Base-by-base conservation (phyloP, 73 alveolate species). In the Halteria grandinella region DNA sequence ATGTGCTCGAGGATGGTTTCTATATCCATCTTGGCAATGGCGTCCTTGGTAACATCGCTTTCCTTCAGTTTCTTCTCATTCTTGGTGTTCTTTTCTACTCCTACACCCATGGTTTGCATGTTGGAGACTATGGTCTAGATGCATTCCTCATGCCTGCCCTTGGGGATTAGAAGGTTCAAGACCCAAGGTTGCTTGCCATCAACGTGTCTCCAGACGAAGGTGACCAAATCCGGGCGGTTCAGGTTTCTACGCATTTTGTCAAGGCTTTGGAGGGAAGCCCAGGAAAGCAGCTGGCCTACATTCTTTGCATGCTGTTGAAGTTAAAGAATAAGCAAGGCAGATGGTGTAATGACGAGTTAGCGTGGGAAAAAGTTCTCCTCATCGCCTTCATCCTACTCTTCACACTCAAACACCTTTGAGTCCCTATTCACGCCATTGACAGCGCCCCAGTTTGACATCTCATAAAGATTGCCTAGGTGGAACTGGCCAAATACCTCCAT, bases 191-290 rank as follows among this genome's bases (percentile, higher is more conserved):
- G 36, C 21, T 72, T 50, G 18, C 86, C 86, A 0, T 70, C 72
- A n/a, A 73, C 52, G 31, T 73, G 70, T 55, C 80, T 72, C 83
- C 87, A 81, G n/a, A 51, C 73, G 28, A 81, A 74, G 41, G 91
- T 39, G 14, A 72, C 21, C 0, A 39, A 28, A 40, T 72, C 74
- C n/a, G 87, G 87, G 21, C 64, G 57, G 24, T 53, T 53, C 54
- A 39, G 8, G 34, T 52, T 53, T 41, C 87, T 81, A 31, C 79
- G 73, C 39, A 81, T 63, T 24, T 43, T 52, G 21, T 81, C 75
- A 4, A 81, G 32, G 63, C 73, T 28, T 41, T 81, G 87, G 11
- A 81, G 62, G 34, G 91, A 74, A 5, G 91, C 86, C 91, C 91
- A 81, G 20, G 79, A 47, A 18, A 43, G 11, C 20, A 81, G 44